Conservation (phyloP, 371 early-diverging fungal species). For the Blakeslea trispora region DNA sequence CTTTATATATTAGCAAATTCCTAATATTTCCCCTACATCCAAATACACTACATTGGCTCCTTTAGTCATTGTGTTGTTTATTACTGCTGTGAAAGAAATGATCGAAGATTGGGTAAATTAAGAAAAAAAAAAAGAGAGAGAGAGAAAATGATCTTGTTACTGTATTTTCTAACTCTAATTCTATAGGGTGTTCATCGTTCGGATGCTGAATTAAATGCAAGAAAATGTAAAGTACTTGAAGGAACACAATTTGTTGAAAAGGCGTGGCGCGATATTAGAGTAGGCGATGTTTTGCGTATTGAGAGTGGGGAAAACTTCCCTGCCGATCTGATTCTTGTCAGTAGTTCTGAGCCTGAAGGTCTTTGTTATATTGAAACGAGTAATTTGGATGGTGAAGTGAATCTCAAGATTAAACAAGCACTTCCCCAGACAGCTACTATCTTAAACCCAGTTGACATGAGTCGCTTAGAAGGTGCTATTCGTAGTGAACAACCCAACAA, state of each 20-base stretch:
- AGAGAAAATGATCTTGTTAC: constrained; percentile 18
- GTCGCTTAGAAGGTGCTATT: constrained; percentile 57
- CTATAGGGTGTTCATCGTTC: constrained; percentile 66
- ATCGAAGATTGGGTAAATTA: constrained; percentile 93
- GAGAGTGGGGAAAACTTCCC: constrained; percentile 88
- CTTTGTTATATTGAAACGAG: constrained; percentile 95
- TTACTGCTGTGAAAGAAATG: constrained; percentile 96
- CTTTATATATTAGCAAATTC: constrained; percentile 77
- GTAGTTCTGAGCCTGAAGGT: constrained; percentile 85
- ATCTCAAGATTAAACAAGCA: constrained; percentile 90
- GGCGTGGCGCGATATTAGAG: constrained; percentile 78
- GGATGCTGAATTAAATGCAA: constrained; percentile 77
- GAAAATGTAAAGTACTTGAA: constrained; percentile 65
- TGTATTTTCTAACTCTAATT: background rate
- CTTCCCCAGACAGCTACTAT: constrained; percentile 69
- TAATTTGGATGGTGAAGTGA: constrained; percentile 95
- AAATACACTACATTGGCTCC: constrained; percentile 93
- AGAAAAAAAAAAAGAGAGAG: too few species aligned
- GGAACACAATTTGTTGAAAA: constrained; percentile 64
- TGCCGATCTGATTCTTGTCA: constrained; percentile 87
- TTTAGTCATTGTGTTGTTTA: constrained; percentile 84
- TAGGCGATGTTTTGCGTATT: constrained; percentile 91
- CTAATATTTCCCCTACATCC: constrained; percentile 82
- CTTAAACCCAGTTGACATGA: constrained; percentile 59
- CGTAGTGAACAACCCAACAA: constrained; percentile 86